Base-by-base conservation (phyloP, 2,329 filamentous ascomycete genomes). In the Phialemonium atrogriseum region DNA sequence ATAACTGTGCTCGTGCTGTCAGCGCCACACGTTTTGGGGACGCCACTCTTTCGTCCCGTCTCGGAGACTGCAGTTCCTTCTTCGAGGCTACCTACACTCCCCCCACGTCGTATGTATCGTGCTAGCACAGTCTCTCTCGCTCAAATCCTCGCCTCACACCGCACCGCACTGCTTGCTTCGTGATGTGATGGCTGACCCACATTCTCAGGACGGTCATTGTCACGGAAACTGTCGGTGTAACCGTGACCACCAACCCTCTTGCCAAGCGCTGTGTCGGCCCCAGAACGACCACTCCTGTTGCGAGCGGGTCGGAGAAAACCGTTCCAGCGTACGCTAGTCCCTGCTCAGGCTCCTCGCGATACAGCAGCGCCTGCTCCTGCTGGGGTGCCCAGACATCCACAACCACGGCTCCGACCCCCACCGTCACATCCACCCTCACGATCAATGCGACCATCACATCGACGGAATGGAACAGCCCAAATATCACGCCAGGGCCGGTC, bases 301-400 rank as follows among this genome's bases (percentile, higher is more conserved):
- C 27, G 22, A 24, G 20, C 12, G 3, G 24, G 16, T 15, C 18
- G 9, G 22, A 5, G 4, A 32, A 32, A 22, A 23, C 29, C 2
- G 15, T 42, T 11, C 47, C 49, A 2, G 21, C 24, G 15, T 52
- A 52, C 33, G 50, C 50, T 5, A 39, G 40, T 3, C 30, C 41
- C 9, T 52, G 50, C 44, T 25, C 31, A 5, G 30, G 38, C 22
- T 22, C 32, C 1, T 38, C 32, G 13, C 26, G 25, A 7, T 53
- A 49, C 39, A 34, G 38, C 9, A 47, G 42, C 35, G 50, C 49
- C 6, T 53, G 50, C 39, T 45, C 43, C 1, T 53, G 50, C 41
- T 44, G 41, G 17, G 49, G 50, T 18, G 40, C 49, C 23, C 37
- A 33, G 4, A 38, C 24, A 5, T 23, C 23, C n/a, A 41, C 34